Percentiles rank a stretch among this genome's conserved stretches.
Evolutionary conservation across 208 protist genomes (phyloP).

Genomic region (Crithidia bombi): DNA sequence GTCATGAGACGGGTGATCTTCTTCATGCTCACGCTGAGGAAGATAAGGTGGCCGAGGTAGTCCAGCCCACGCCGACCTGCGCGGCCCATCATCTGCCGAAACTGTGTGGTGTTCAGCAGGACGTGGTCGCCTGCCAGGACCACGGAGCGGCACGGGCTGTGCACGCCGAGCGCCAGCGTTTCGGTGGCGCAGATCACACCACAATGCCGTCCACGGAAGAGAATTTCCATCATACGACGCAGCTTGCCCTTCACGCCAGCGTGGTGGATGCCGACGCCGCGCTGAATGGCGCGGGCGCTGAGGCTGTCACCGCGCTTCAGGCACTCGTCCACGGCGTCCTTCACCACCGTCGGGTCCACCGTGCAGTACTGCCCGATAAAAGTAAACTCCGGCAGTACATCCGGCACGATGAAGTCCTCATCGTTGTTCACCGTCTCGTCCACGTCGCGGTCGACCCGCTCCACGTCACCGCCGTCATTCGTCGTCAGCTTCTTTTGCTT

Average conservation of each 20-base stretch:
- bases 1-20: conserved; percentile 93
- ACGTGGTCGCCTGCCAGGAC: conserved; percentile 93
- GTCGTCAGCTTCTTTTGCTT: conserved; percentile 77
- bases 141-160: conserved; percentile 96
- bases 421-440: conserved; percentile 51
- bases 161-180: conserved; percentile 95
- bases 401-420: conserved; percentile 71
- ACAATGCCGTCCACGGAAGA: conserved; percentile 92
- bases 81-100: conserved; percentile 96
- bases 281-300: conserved; percentile 69
- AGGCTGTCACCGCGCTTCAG: conserved; percentile 73
- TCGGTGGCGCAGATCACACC: conserved; percentile 94
- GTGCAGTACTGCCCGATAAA: conserved; percentile 73
- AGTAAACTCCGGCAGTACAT: conserved; percentile 89
- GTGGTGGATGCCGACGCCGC: conserved; percentile 94
- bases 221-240: conserved; percentile 87
- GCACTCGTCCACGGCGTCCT: conserved; percentile 65
- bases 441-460: conserved; percentile 53
- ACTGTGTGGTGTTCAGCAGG: conserved; percentile 93
- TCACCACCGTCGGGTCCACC: conserved; percentile 48
- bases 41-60: conserved; percentile 93
- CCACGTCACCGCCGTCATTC: conserved; percentile 77
- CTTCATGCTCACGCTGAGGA: conserved; percentile 89
- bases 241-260: conserved; percentile 89
- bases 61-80: conserved; percentile 96